Evolutionary conservation across 352 stramenopile genomes (phyloP).

Genomic region (Peronospora tabacina): DNA sequence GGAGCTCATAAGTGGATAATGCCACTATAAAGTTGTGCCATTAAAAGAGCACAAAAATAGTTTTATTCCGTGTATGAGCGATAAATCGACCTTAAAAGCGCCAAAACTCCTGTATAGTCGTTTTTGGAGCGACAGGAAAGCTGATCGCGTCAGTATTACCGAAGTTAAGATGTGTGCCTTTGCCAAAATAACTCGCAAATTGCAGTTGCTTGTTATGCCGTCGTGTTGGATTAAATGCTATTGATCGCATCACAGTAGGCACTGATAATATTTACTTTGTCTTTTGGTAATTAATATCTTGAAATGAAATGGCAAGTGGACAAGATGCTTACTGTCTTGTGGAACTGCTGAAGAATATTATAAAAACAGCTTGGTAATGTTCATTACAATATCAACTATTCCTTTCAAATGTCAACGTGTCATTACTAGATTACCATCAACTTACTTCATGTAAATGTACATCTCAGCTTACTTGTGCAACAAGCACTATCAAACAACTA

Average conservation of each 20-base stretch:
- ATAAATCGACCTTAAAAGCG: too few relatives aligned
- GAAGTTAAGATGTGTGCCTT: too few relatives aligned
- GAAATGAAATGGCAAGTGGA: too few relatives aligned
- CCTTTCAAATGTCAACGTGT: background rate
- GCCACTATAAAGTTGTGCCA: constrained; percentile 3
- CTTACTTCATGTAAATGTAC: constrained; percentile 20
- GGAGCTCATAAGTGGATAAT: constrained; percentile 5
- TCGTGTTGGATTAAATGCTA: too few relatives aligned
- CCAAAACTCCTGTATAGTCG: too few relatives aligned
- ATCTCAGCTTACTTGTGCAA: constrained; percentile 14
- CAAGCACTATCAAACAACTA: constrained; percentile 12
- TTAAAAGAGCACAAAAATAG: background rate
- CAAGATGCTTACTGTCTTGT: background rate
- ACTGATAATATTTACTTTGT: too few relatives aligned
- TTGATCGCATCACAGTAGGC: too few relatives aligned
- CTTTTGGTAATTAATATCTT: too few relatives aligned
- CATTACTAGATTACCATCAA: constrained; percentile 12
- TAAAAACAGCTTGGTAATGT: constrained; percentile 1
- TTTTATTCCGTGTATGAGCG: background rate
- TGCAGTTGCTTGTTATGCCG: too few relatives aligned
- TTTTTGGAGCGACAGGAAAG: too few relatives aligned
- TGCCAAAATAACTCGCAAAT: too few relatives aligned
- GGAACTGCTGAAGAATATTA: background rate
- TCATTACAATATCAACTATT: constrained; percentile 1
- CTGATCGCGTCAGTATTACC: too few relatives aligned